phyloP scores from a whole-genome alignment of 108 stramenopile species.

The Parmales sp. region DNA sequence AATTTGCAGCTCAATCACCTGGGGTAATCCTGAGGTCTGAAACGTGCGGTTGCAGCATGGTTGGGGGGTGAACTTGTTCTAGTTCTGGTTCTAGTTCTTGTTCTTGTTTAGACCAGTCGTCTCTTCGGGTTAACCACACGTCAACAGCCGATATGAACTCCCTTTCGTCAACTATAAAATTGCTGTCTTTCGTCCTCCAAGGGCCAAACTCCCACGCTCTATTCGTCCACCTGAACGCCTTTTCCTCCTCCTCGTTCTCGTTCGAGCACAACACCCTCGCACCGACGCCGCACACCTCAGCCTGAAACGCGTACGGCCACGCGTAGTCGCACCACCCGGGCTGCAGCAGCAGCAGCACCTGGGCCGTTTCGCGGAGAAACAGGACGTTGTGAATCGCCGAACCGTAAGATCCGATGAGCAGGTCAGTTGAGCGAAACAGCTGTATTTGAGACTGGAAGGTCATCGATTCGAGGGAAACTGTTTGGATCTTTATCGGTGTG shows the following conservation, averaged over 20 bases:
- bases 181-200: conserved; percentile 1
- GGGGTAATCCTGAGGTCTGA: not conserved
- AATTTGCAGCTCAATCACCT: not conserved
- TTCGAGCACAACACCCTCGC: not conserved
- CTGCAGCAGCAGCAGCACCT: not conserved
- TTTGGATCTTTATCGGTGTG: too few species aligned
- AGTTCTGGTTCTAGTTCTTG: not conserved
- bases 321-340: conserved; percentile 6
- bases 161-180: not conserved
- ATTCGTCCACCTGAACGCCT: not conserved
- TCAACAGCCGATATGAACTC: not conserved
- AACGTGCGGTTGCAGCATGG: not conserved
- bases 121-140: not conserved
- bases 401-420: conserved; percentile 5
- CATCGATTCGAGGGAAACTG: not conserved
- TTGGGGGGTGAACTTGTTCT: not conserved
- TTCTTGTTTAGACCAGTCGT: not conserved
- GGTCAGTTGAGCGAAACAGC: not conserved
- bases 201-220: not conserved
- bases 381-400: not conserved
- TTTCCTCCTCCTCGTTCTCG: not conserved
- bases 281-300: not conserved
- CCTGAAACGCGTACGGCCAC: not conserved
- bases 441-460: not conserved
- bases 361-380: not conserved